A percentile compares a stretch with the other conserved stretches of the same genome.
Conservation (phyloP, 257 asterid species). For the Solanum paucissectum region DNA sequence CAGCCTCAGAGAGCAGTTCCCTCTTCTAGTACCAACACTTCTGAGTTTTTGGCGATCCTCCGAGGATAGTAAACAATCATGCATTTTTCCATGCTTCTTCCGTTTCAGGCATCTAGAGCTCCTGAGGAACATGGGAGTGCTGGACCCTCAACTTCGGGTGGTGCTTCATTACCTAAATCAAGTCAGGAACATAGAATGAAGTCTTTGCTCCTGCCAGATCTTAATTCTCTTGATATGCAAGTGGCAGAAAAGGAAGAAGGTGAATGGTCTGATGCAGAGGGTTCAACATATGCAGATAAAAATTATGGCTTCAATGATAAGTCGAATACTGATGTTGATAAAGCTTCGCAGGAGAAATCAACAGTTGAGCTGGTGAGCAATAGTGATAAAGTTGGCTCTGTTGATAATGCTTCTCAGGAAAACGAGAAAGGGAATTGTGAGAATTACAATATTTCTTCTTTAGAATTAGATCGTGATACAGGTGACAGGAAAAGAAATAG, state of each 20-base stretch:
- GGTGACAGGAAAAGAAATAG: slow-evolving; percentile 36
- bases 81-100: slow-evolving; percentile 95
- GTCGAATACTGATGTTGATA: slow-evolving; percentile 27
- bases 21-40: slow-evolving; percentile 54
- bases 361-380: slow-evolving; percentile 20
- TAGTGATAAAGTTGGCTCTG: slow-evolving; percentile 13
- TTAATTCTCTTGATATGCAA: slow-evolving; percentile 26
- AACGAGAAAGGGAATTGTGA: slow-evolving; percentile 37
- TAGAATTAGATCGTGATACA: slow-evolving; percentile 40
- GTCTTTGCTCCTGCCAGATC: slow-evolving; percentile 26
- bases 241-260: slow-evolving; percentile 93
- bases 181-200: slow-evolving; percentile 30
- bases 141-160: slow-evolving; percentile 14
- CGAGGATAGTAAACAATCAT: slow-evolving; percentile 73
- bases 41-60: slow-evolving; percentile 57
- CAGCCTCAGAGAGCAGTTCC: slow-evolving; percentile 95
- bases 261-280: slow-evolving; percentile 98
- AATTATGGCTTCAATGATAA: slow-evolving; percentile 22
- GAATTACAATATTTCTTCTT: slow-evolving; percentile 17
- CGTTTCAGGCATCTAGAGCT: slow-evolving; percentile 47
- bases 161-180: slow-evolving; percentile 27
- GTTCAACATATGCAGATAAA: slow-evolving; percentile 37
- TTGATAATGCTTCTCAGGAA: slow-evolving; percentile 24
- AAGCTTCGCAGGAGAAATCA: slow-evolving; percentile 33
- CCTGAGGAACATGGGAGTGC: slow-evolving; percentile 23